Evolutionary conservation across 345 rosid species (phyloP).

Genomic region (Durio zibethinus): DNA sequence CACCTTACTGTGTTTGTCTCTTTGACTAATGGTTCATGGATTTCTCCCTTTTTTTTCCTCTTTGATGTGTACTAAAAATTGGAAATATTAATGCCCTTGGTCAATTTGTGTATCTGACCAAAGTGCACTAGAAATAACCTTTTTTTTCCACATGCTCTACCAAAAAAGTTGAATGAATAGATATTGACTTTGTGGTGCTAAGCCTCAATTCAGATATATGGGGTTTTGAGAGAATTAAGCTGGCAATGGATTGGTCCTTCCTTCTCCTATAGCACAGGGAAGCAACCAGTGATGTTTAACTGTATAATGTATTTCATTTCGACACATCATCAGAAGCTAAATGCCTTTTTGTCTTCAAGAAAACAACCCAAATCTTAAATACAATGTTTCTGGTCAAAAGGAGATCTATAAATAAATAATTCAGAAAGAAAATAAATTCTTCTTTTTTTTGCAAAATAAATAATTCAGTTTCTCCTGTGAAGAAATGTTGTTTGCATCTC

Average conservation of each 20-base stretch:
- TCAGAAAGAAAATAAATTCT: no score
- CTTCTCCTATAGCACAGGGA: neutral
- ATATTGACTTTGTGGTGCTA: neutral
- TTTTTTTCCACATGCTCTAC: neutral
- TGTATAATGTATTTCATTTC: no score
- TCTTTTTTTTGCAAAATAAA: no score
- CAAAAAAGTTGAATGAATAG: neutral
- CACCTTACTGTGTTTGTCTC: neutral
- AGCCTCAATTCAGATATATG: neutral
- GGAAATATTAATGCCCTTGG: no score
- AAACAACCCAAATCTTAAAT: neutral
- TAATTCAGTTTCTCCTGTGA: neutral
- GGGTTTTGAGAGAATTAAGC: neutral
- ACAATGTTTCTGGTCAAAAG: no score
- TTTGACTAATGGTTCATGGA: neutral
- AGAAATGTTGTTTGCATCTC: neutral
- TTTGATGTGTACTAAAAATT: no score
- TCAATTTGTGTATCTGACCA: neutral
- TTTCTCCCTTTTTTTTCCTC: neutral
- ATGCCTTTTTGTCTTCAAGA: no score
- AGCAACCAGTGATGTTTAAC: neutral
- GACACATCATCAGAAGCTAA: no score
- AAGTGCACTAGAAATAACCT: neutral
- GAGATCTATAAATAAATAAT: no score
- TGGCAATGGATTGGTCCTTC: no score